Evolutionary conservation across 1,139 yeast genomes (phyloP).

Genomic region (Maudiozyma humilis): DNA sequence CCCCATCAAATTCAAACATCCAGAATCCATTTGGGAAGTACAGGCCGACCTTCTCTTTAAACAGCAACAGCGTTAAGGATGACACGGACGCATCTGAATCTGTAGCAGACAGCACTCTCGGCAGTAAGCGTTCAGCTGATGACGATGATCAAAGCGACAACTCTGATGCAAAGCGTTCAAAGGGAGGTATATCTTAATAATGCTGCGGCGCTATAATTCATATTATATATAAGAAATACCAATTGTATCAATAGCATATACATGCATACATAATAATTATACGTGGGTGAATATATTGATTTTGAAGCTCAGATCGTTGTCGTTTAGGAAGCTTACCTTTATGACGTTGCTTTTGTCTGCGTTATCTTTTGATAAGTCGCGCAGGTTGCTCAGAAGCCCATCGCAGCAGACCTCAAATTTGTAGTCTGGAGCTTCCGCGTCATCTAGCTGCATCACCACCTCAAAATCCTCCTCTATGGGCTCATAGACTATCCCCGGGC

Average conservation of each 20-base stretch:
- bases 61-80: not conserved
- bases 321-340: constrained; percentile 7
- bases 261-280: too few relatives aligned
- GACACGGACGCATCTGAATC: not conserved
- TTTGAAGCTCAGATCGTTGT: constrained; percentile 2
- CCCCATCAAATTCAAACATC: constrained; percentile 1
- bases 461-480: constrained; percentile 29
- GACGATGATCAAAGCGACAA: not conserved
- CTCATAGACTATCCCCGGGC: constrained; percentile 37
- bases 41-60: constrained; percentile 9
- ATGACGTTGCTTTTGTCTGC: not conserved
- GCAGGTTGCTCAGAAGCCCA: constrained; percentile 34
- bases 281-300: not conserved
- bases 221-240: too few relatives aligned
- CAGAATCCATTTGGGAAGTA: constrained; percentile 4
- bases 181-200: not conserved
- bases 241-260: too few relatives aligned
- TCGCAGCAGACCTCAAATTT: constrained; percentile 47
- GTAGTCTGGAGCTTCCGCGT: constrained; percentile 13
- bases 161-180: not conserved
- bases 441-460: constrained; percentile 29
- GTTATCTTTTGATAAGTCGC: constrained; percentile 4
- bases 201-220: too few relatives aligned
- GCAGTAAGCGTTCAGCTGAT: constrained; percentile 3
- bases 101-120: not conserved